These are phyloP conservation scores for Euphorbia schlechtendalii DNA, from an alignment of 441 rosid species.

Conservation along the genomic window DNA sequence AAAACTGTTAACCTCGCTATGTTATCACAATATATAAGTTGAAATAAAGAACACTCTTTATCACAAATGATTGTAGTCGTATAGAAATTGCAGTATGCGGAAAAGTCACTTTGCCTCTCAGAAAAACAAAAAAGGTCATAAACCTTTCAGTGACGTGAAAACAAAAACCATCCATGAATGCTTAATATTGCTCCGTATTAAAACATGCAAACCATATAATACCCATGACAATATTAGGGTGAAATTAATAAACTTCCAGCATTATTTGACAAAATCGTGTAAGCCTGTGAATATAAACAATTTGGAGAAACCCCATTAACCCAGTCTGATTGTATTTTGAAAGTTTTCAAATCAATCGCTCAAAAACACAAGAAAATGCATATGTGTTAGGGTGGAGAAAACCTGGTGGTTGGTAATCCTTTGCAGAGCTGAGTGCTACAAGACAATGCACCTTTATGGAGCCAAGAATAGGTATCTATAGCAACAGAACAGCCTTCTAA, in stretches of 20 bases:
- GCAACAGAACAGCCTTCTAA: constrained; percentile 74
- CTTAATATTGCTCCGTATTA: too few relatives aligned
- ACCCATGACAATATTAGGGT: neutral
- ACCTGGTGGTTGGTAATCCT: constrained; percentile 73
- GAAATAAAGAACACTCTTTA: constrained; percentile 6
- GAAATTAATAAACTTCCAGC: neutral
- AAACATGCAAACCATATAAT: too few relatives aligned
- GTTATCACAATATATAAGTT: neutral
- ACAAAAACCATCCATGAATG: too few relatives aligned
- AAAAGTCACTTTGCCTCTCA: too few relatives aligned
- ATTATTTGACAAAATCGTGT: neutral
- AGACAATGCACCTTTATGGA: constrained; percentile 84
- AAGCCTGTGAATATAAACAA: neutral
- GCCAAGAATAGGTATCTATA: constrained; percentile 92
- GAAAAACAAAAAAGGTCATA: too few relatives aligned
- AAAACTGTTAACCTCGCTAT: neutral
- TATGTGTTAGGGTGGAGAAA: neutral
- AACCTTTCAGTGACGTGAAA: neutral
- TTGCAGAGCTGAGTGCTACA: constrained; percentile 85
- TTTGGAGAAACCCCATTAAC: constrained; percentile 14
- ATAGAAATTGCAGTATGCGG: too few relatives aligned
- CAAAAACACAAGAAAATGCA: neutral
- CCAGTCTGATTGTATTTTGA: constrained; percentile 7
- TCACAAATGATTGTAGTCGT: too few relatives aligned
- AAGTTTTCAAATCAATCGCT: neutral